Percentiles rank a stretch among this genome's conserved stretches.
Conservation (phyloP, 2,329 filamentous ascomycete genomes). For the Penicillium decumbens region DNA sequence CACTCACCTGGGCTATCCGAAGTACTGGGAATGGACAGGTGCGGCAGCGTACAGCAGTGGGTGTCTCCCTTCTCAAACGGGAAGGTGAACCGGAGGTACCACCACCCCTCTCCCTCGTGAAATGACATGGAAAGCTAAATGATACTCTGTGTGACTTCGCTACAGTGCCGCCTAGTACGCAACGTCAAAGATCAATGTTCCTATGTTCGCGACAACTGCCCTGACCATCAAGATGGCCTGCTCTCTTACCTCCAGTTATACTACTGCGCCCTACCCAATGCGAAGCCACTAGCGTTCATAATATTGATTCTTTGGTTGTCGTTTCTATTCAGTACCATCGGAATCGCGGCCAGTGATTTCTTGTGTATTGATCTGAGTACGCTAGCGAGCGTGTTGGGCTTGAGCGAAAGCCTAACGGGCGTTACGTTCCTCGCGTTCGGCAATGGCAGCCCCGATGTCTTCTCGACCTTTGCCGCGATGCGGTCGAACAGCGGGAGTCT, state of each 20-base stretch:
- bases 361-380: constrained; percentile 96
- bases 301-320: constrained; percentile 78
- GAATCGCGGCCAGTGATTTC: constrained; percentile 96
- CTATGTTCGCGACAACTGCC: constrained; percentile 76
- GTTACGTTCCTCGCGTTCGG: constrained; percentile 96
- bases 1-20: constrained; percentile 27
- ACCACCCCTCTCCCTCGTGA: constrained; percentile 3
- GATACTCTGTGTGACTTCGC: constrained; percentile 10
- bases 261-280: constrained; percentile 70
- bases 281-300: constrained; percentile 70
- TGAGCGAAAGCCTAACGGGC: constrained; percentile 93
- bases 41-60: constrained; percentile 3
- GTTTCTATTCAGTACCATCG: constrained; percentile 91
- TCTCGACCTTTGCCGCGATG: constrained; percentile 98
- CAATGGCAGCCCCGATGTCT: constrained; percentile 96
- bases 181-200: constrained; percentile 74
- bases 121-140: constrained; percentile 13
- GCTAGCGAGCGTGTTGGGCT: constrained; percentile 78
- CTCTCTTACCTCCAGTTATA: constrained; percentile 85
- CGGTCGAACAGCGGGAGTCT: constrained; percentile 93
- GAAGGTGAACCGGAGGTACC: constrained; percentile 29
- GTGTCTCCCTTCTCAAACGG: constrained; percentile 16
- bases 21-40: constrained; percentile 7
- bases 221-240: constrained; percentile 83
- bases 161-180: constrained; percentile 74